Conservation (phyloP, 108 stramenopile species). For the Nitzschia inconspicua region DNA sequence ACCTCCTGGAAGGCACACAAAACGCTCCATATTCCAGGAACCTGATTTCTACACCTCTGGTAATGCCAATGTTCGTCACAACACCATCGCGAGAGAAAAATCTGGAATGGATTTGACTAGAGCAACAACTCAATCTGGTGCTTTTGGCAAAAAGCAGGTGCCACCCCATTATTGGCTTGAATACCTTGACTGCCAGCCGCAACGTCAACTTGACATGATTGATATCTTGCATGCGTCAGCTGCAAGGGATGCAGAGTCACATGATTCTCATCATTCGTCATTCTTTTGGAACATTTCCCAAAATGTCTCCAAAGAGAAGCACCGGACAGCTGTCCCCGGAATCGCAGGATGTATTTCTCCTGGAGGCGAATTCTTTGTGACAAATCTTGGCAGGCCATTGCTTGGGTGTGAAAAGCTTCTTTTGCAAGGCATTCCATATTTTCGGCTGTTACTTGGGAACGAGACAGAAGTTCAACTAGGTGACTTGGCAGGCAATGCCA, state of each 20-base stretch:
- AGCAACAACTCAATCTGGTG: constrained; percentile 44
- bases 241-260: constrained; percentile 58
- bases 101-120: constrained; percentile 53
- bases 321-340: constrained; percentile 47
- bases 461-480: constrained; percentile 79
- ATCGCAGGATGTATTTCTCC: constrained; percentile 73
- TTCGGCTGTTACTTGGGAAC: constrained; percentile 57
- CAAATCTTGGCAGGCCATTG: constrained; percentile 58
- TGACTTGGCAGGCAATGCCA: constrained; percentile 83
- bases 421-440: constrained; percentile 76
- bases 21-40: constrained; percentile 33
- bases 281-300: constrained; percentile 79
- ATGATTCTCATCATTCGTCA: constrained; percentile 52
- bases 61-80: constrained; percentile 43
- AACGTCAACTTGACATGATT: constrained; percentile 46
- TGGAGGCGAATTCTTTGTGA: constrained; percentile 70
- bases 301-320: constrained; percentile 62
- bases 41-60: constrained; percentile 64
- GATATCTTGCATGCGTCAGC: constrained; percentile 53
- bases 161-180: constrained; percentile 75
- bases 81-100: constrained; percentile 33
- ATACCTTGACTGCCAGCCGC: constrained; percentile 38
- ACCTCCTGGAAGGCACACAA: constrained; percentile 47
- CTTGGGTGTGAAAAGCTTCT: constrained; percentile 76
- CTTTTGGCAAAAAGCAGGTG: constrained; percentile 45